Base-by-base conservation (phyloP, 1,139 yeast species). In the Taphrina flavorubra region DNA sequence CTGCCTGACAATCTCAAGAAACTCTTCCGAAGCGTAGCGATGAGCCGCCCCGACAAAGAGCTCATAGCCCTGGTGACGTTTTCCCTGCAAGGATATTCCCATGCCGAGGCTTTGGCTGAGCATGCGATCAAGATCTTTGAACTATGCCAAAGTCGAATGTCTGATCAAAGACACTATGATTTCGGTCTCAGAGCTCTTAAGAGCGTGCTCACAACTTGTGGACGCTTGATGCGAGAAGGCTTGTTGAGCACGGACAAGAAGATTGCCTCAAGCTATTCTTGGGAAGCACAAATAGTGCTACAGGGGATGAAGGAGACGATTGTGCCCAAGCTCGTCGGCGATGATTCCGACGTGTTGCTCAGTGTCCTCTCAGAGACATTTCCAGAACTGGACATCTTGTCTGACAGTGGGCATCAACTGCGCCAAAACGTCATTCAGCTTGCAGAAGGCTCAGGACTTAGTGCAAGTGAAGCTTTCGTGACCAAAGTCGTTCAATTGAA, bases 1-100 rank as follows among this genome's bases (percentile, higher is more conserved):
- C 79, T 94, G 13, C 99, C 99, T 0, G 97, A 92, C 70, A 94
- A 92, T 75, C 79, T 94, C 78, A 89, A 88, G 76, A 89, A 86
- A 74, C 82, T 88, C 51, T 94, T 92, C 78, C 80, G 96, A 70
- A 85, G 87, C 37, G 87, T 90, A 73, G 84, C 92, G 0, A 87
- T 94, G 88, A 82, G 84, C 11, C 80, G 79, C 37, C 96, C 98
- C 0, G 97, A 94, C 74, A 82, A 83, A 55, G 84, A 81, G 56
- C 78, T 82, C 0, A 94, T 94, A 71, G 87, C 89, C 0, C 90
- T 89, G 72, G 92, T 88, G 0, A 77, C 92, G 40, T 80, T 94
- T 42, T 82, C 85, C 37, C 85, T 96, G 0, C 89, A 89, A 74
- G 96, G 97, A 0, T 90, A 90, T 75, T 71, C 73, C 1, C 74